Evolutionary conservation across 352 stramenopile genomes (phyloP), one percentile per base, ranked within the genome.

Genomic region (Phytophthora pini): DNA sequence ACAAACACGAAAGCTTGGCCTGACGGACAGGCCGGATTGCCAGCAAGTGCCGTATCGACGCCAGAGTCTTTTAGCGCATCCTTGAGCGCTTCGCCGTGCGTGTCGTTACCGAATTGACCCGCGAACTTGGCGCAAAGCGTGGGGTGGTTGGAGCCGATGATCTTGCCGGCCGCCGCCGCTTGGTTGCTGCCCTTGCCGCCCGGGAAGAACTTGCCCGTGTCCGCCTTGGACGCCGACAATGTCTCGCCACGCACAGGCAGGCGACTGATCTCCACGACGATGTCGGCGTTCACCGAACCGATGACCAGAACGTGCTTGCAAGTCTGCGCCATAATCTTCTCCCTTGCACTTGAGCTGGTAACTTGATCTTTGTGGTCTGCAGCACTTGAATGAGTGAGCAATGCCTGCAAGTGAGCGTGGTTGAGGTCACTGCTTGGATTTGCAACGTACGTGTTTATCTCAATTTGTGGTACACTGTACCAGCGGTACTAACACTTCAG

Each of bases 181-280:
- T 95, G 87, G 74, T 95, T 95, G 41, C 83, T 84, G 49, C 87
- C 87, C 53, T 95, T 95, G 44, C 87, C 87, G 27, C 87, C 87
- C 0, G 84, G 79, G 27, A 88, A 72, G 57, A 92, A 89, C 41
- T 75, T 77, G 40, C 83, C 82, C 39, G 83, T 92, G 56, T 89
- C 78, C 0, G 74, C 55, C 45, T 80, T 84, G 32, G 58, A 74
- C 1, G 84, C 80, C 0, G 68, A 72, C 22, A 94, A 47, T 15
- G 85, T 94, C 65, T 95, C 87, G 11, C 87, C 87, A 9, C 77
- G 82, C 50, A 70, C 65, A 1, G 87, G 87, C 27, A 94, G 59
- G 11, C 85, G 85, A 51, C 81, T 62, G 47, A 95, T 68, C 54
- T 93, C 84, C 10, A 94, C 75, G 54, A 93, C 79, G 50, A 93